Evolutionary conservation across 345 rosid genomes (phyloP), one percentile per base, ranked within the genome.

Genomic region (Lepidium sativum): DNA sequence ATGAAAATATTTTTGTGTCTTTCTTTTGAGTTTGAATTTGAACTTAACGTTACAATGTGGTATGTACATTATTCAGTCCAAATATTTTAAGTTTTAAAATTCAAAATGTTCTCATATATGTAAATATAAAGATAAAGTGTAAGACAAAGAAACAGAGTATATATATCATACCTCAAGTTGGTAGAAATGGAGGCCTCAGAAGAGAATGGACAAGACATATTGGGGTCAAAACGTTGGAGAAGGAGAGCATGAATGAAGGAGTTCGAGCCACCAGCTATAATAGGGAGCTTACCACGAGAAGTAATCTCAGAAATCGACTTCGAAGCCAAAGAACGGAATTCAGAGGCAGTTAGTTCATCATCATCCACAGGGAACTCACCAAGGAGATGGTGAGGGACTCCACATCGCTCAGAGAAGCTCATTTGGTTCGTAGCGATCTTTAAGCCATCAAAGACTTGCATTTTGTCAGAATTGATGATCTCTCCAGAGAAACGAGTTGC

Each of bases 191-290:
- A 70, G 27, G 66, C 51, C 6, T 72, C n/a, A 21, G 54, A 61
- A 35, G 66, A 44, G 23, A 84, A 87, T 7, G 80, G 86, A 68
- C 79, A 72, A 6, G 67, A 25, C 29, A 25, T 10, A 32, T 29
- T 65, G 0, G 87, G 88, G 62, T 81, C 67, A 58, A 79, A 86
- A 40, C 60, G 29, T 4, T 74, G 73, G 8, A 79, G 82, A 12
- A 85, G 68, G 29, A 89, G 78, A 17, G 91, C 81, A 55, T 92
- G 84, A 4, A 87, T 63, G 75, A 75, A 85, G 0, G 97, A 85
- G 78, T 84, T 92, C 8, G 97, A 89, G 42, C 98, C 96, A 9
- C 98, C 98, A 3, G 78, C 95, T 27, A 92, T 63, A 27, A 92
- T 61, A 2, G 96, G 98, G 37, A 82, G 80, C 63, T 74, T 70